Percentiles rank a stretch among this genome's conserved stretches.
Conservation (phyloP, 2,329 filamentous ascomycete genomes). For the Didymosphaeria variabile region DNA sequence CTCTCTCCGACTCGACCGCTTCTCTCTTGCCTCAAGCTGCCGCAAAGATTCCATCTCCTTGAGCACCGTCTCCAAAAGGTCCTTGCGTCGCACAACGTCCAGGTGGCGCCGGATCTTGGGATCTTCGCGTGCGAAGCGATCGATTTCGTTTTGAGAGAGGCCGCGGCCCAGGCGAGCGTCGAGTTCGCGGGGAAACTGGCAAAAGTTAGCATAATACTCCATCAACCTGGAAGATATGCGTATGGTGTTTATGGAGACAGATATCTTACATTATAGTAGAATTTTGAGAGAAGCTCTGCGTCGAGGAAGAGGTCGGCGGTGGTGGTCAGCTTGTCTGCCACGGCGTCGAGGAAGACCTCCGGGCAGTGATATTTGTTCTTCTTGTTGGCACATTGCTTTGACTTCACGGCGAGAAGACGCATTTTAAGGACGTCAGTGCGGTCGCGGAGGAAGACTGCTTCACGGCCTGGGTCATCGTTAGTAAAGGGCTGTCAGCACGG, state of each 20-base stretch:
- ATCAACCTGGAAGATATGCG: not conserved
- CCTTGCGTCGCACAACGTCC: slow-evolving; percentile 91
- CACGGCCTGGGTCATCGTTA: slow-evolving; percentile 69
- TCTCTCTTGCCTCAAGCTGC: slow-evolving; percentile 80
- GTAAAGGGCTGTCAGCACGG: slow-evolving; percentile 1
- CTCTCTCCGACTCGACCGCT: slow-evolving; percentile 47
- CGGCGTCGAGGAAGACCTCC: slow-evolving; percentile 96
- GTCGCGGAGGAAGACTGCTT: slow-evolving; percentile 93
- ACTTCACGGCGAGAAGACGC: slow-evolving; percentile 86
- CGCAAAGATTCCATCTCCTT: slow-evolving; percentile 94
- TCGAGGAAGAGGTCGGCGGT: slow-evolving; percentile 98
- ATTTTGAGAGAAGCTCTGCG: slow-evolving; percentile 94
- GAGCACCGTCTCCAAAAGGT: slow-evolving; percentile 89
- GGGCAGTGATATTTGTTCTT: slow-evolving; percentile 97
- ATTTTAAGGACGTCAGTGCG: slow-evolving; percentile 90
- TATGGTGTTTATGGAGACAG: not conserved
- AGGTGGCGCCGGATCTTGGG: slow-evolving; percentile 88
- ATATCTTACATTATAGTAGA: slow-evolving; percentile 78
- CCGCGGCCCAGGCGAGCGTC: slow-evolving; percentile 86
- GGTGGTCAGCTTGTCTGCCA: slow-evolving; percentile 91
- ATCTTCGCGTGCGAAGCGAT: slow-evolving; percentile 92
- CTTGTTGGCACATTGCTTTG: slow-evolving; percentile 82
- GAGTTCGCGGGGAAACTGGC: slow-evolving; percentile 83
- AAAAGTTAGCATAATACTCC: slow-evolving; percentile 2
- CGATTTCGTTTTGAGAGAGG: slow-evolving; percentile 80